phyloP scores from a whole-genome alignment of 768 basidiomycete species.

The Tulasnella sp. region DNA sequence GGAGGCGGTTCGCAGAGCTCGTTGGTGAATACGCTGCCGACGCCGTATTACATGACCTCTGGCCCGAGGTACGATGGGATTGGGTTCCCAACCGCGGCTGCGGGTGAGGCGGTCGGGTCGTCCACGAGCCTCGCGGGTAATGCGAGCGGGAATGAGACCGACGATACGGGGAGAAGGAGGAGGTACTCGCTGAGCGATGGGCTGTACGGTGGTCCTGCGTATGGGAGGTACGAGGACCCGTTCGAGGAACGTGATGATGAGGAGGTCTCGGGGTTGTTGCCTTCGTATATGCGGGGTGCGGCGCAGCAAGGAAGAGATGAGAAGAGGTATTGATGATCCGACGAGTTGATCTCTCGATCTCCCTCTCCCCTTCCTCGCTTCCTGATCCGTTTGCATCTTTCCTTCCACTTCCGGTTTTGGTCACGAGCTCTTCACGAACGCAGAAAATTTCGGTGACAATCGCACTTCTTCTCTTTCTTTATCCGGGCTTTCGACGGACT shows the following conservation, averaged over 20 bases:
- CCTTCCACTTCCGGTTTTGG: too few species aligned
- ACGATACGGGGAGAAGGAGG: not conserved
- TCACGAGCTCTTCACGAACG: too few species aligned
- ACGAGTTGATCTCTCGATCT: too few species aligned
- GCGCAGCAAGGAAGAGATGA: not conserved
- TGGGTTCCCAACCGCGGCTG: not conserved
- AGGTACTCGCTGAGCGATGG: not conserved
- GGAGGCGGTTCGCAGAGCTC: not conserved
- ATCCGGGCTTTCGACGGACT: too few species aligned
- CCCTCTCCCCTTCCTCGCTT: too few species aligned
- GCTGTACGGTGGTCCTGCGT: not conserved
- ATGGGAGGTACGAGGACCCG: not conserved
- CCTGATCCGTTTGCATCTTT: too few species aligned
- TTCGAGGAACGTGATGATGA: not conserved
- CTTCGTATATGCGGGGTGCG: not conserved
- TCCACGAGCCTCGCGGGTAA: not conserved
- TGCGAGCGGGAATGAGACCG: not conserved
- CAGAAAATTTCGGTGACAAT: too few species aligned
- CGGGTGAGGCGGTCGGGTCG: not conserved
- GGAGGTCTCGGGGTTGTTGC: not conserved
- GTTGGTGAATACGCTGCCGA: not conserved
- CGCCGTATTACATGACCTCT: not conserved
- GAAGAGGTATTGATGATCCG: not conserved
- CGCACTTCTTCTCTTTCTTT: too few species aligned
- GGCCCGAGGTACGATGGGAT: not conserved